phyloP scores from a whole-genome alignment of 176 grass and related monocot species.

The Otatea glauca region DNA sequence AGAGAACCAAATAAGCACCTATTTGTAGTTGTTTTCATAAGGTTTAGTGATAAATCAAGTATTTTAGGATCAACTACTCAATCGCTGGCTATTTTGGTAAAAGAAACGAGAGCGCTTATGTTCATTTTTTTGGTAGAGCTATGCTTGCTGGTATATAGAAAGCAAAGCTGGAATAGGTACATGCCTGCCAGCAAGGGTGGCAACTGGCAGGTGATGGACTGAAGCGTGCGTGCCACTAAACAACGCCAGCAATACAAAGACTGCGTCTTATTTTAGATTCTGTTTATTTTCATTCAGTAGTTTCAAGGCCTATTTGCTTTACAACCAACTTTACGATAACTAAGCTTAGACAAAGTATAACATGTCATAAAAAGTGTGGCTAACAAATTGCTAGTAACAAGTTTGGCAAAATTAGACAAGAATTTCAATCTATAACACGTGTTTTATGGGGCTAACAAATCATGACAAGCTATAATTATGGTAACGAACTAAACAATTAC shows the following conservation, averaged over 20 bases:
- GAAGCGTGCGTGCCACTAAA: slow-evolving; percentile 52
- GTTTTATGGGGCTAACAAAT: too few relatives aligned
- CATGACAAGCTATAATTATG: too few relatives aligned
- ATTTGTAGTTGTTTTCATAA: not conserved
- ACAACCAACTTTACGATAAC: too few relatives aligned
- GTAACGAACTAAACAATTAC: too few relatives aligned
- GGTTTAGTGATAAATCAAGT: not conserved
- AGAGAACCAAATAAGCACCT: not conserved
- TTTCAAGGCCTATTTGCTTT: not conserved
- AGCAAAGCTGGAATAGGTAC: slow-evolving; percentile 22
- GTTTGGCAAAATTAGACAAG: too few relatives aligned
- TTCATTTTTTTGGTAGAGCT: not conserved
- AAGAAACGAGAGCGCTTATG: not conserved
- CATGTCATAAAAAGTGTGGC: too few relatives aligned
- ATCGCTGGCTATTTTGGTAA: not conserved
- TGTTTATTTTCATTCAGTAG: not conserved
- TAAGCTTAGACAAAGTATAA: too few relatives aligned
- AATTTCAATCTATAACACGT: too few relatives aligned
- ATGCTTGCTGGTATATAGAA: not conserved
- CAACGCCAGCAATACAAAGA: not conserved
- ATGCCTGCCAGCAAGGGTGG: slow-evolving; percentile 38
- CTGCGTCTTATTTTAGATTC: not conserved
- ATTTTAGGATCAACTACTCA: not conserved
- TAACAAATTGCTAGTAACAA: too few relatives aligned
- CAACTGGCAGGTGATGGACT: slow-evolving; percentile 37